phyloP scores from a whole-genome alignment of 2,329 filamentous ascomycete genomes.

The Balansia obtecta region DNA sequence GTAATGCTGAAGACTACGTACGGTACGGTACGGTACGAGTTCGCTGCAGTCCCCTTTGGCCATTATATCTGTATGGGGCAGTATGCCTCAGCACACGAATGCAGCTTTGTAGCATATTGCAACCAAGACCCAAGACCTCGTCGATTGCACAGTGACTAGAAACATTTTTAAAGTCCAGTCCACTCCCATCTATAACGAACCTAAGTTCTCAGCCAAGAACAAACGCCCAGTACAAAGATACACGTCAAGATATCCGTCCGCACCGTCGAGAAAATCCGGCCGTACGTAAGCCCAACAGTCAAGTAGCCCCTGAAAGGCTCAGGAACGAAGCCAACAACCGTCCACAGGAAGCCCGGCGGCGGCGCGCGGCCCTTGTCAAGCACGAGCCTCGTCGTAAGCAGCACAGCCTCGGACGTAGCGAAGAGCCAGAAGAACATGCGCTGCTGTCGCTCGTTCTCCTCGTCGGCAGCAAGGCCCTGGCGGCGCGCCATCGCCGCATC shows the following conservation, averaged over 20 bases:
- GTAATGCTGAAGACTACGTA: no score
- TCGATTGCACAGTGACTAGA: background rate
- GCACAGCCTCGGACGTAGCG: constrained; percentile 59
- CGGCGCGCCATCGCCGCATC: constrained; percentile 19
- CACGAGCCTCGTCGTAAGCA: constrained; percentile 61
- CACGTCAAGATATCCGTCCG: constrained; percentile 62
- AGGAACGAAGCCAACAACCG: constrained; percentile 52
- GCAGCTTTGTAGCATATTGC: no score
- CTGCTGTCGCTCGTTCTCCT: constrained; percentile 20
- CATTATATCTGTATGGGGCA: no score
- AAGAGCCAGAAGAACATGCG: constrained; percentile 64
- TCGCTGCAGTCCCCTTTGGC: no score
- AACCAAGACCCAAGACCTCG: background rate
- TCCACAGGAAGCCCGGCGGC: constrained; percentile 50
- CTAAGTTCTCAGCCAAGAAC: constrained; percentile 29
- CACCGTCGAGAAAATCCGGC: constrained; percentile 59
- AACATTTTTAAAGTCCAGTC: no score
- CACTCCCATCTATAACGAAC: background rate
- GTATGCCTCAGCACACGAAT: no score
- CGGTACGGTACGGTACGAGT: no score
- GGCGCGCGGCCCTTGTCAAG: constrained; percentile 48
- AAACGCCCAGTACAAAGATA: constrained; percentile 60
- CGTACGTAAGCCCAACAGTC: constrained; percentile 49
- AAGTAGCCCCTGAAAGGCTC: constrained; percentile 50
- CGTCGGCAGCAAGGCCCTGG: constrained; percentile 13